phyloP scores from a whole-genome alignment of 208 protist species.

The Hexamita inflata region DNA sequence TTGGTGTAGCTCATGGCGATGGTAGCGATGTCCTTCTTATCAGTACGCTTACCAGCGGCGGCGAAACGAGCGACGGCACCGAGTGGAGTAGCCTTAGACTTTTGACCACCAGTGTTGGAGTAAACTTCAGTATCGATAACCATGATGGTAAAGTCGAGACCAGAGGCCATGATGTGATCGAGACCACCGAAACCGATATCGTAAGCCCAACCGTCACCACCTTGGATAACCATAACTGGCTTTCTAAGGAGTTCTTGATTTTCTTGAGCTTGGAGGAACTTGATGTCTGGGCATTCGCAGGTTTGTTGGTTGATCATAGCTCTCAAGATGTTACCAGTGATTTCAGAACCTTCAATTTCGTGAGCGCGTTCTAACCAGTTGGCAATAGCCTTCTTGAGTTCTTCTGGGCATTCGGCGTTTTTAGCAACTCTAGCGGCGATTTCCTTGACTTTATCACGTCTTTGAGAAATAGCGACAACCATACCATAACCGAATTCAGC shows the following conservation, averaged over 20 bases:
- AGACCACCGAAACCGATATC: conserved; percentile 54
- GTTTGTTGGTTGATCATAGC: not conserved
- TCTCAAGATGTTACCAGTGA: not conserved
- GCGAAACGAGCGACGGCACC: conserved; percentile 44
- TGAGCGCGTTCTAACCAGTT: conserved; percentile 15
- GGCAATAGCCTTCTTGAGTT: not conserved
- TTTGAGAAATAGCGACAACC: conserved; percentile 1
- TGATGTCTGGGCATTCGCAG: not conserved
- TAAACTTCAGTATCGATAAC: conserved; percentile 54
- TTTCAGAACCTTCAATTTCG: not conserved
- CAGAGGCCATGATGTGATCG: conserved; percentile 46
- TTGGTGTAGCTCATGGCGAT: conserved; percentile 44
- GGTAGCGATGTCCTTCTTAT: conserved; percentile 49
- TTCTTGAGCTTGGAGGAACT: too few relatives aligned
- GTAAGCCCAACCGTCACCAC: conserved; percentile 52
- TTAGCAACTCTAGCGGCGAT: not conserved
- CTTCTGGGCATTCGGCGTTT: not conserved
- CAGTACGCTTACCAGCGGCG: conserved; percentile 36
- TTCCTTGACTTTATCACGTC: conserved; percentile 23
- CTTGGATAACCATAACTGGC: conserved; percentile 22
- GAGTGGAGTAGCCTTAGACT: conserved; percentile 44
- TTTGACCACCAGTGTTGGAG: conserved; percentile 54
- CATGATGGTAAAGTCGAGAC: conserved; percentile 35
- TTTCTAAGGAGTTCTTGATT: conserved; percentile 41
- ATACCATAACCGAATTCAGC: conserved; percentile 44